Evolutionary conservation across 2,329 filamentous ascomycete species (phyloP).

Genomic region (Pseudogymnoascus sp.): DNA sequence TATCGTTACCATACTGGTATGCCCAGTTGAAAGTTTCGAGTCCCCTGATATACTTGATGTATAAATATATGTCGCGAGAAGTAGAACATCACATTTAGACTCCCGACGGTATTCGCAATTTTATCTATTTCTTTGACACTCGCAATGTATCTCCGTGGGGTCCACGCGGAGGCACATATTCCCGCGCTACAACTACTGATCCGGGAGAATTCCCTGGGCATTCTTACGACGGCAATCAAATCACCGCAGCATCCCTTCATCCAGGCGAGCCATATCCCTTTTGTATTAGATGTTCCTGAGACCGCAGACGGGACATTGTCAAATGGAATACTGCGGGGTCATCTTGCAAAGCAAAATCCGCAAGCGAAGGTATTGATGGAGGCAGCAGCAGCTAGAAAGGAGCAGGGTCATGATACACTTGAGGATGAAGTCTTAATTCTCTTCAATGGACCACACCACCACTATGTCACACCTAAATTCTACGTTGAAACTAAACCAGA

Average conservation of each 20-base stretch:
- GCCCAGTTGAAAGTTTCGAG: not conserved
- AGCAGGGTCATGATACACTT: not conserved
- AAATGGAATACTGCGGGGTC: slow-evolving; percentile 44
- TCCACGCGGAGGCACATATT: slow-evolving; percentile 44
- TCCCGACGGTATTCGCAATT: not conserved
- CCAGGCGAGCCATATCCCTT: slow-evolving; percentile 54
- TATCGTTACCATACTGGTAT: not conserved
- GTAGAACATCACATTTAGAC: not conserved
- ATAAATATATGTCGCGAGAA: not conserved
- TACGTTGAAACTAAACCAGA: slow-evolving; percentile 57
- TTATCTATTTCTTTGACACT: not conserved
- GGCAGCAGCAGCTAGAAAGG: slow-evolving; percentile 20
- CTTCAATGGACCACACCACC: slow-evolving; percentile 50
- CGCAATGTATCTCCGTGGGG: slow-evolving; percentile 50
- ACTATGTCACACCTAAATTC: slow-evolving; percentile 63
- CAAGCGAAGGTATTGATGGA: slow-evolving; percentile 55
- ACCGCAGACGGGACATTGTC: slow-evolving; percentile 29
- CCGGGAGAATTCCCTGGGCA: slow-evolving; percentile 50
- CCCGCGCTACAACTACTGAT: slow-evolving; percentile 47
- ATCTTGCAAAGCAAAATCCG: slow-evolving; percentile 55
- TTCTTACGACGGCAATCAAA: slow-evolving; percentile 53
- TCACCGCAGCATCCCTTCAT: slow-evolving; percentile 42
- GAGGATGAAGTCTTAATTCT: slow-evolving; percentile 51
- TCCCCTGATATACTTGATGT: not conserved
- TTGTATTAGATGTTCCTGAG: slow-evolving; percentile 41